Evolutionary conservation across 371 early-diverging fungal species (phyloP).

Genomic region (Lichtheimia ramosa): DNA sequence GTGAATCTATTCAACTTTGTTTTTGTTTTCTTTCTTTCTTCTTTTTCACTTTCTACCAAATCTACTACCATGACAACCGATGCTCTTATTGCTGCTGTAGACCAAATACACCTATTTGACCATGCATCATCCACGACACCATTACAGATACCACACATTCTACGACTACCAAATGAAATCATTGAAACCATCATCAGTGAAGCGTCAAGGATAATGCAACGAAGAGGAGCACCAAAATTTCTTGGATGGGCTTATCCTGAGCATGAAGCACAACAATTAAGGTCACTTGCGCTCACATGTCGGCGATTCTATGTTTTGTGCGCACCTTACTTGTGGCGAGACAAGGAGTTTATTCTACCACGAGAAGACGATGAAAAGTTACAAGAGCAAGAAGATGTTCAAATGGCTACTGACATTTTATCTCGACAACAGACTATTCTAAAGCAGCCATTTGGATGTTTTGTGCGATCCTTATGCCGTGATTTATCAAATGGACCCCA

Average conservation of each 20-base stretch:
- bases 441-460: conserved; percentile 32
- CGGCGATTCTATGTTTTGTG: conserved; percentile 32
- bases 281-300: conserved; percentile 36
- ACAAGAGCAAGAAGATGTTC: conserved; percentile 11
- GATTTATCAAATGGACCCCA: conserved; percentile 38
- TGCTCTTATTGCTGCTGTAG: not conserved
- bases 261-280: conserved; percentile 29
- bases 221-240: conserved; percentile 23
- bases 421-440: conserved; percentile 22
- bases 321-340: conserved; percentile 47
- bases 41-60: conserved; percentile 1
- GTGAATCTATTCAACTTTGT: not conserved
- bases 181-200: conserved; percentile 30
- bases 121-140: too few species aligned
- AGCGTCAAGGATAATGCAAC: conserved; percentile 16
- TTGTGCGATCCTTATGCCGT: conserved; percentile 41
- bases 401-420: conserved; percentile 42
- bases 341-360: conserved; percentile 50
- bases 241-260: conserved; percentile 47
- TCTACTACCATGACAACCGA: not conserved
- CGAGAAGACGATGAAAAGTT: conserved; percentile 30
- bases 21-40: not conserved
- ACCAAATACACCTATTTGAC: not conserved
- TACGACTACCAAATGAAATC: conserved; percentile 40
- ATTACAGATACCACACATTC: conserved; percentile 8